These are phyloP conservation scores for Ophiostoma triangulosporum DNA, from an alignment of 2,329 filamentous ascomycete genomes.

Conservation along the genomic window DNA sequence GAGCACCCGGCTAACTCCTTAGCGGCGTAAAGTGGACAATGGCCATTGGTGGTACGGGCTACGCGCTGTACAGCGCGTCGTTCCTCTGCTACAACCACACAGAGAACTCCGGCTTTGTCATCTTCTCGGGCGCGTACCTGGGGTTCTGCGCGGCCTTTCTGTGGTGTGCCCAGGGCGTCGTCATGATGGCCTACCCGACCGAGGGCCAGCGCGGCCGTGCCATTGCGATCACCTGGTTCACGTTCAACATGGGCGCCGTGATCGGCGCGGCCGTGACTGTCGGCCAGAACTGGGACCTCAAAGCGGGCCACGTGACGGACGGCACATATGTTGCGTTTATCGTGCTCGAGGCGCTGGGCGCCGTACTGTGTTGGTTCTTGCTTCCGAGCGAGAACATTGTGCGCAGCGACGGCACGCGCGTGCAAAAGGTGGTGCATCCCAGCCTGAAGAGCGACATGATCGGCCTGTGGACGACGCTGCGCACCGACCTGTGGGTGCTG, in stretches of 20 bases:
- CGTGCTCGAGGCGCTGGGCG: slow-evolving; percentile 16
- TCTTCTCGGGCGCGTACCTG: too few relatives aligned
- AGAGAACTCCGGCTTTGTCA: too few relatives aligned
- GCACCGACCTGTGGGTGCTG: background rate
- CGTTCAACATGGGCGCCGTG: slow-evolving; percentile 17
- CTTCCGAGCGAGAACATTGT: slow-evolving; percentile 8
- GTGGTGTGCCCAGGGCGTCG: too few relatives aligned
- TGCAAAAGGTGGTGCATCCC: slow-evolving; percentile 2
- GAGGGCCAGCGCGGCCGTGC: too few relatives aligned
- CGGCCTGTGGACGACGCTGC: slow-evolving; percentile 3
- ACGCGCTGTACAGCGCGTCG: slow-evolving; percentile 54
- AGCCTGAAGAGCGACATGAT: slow-evolving; percentile 5
- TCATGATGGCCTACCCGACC: too few relatives aligned
- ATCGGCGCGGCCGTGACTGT: slow-evolving; percentile 17
- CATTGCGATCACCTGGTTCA: slow-evolving; percentile 10
- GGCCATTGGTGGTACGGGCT: slow-evolving; percentile 56
- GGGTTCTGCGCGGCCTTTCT: too few relatives aligned
- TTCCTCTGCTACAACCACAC: slow-evolving; percentile 57
- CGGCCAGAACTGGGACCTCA: slow-evolving; percentile 11
- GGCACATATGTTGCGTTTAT: slow-evolving; percentile 18
- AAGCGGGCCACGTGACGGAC: slow-evolving; percentile 13
- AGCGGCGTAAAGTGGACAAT: slow-evolving; percentile 53
- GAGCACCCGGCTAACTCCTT: too few relatives aligned
- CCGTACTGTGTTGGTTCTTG: slow-evolving; percentile 13
- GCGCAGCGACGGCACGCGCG: slow-evolving; percentile 6